Evolutionary conservation across 2,329 filamentous ascomycete genomes (phyloP).

Genomic region (Cercospora canescens): DNA sequence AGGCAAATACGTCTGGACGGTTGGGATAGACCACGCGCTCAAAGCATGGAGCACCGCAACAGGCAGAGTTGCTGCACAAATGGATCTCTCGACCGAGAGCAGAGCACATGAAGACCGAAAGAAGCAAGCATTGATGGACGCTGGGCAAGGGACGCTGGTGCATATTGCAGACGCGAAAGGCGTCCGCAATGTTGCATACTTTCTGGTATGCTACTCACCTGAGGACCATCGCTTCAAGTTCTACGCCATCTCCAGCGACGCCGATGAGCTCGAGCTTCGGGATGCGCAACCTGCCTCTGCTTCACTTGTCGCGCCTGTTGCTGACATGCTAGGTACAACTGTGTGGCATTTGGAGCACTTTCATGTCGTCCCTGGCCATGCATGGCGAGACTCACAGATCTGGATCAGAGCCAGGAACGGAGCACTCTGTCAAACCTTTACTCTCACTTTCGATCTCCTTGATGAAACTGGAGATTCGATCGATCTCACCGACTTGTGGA

Average conservation of each 20-base stretch:
- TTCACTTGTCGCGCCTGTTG: conserved; percentile 61
- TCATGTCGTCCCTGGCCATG: conserved; percentile 40
- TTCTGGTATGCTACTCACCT: conserved; percentile 82
- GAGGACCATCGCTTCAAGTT: conserved; percentile 93
- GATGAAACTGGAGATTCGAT: conserved; percentile 51
- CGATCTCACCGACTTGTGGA: conserved; percentile 71
- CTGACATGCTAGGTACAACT: conserved; percentile 52
- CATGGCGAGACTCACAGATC: conserved; percentile 43
- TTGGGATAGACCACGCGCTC: conserved; percentile 85
- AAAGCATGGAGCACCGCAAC: conserved; percentile 87
- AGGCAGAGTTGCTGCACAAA: conserved; percentile 73
- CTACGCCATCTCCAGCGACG: conserved; percentile 66
- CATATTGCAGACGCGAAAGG: conserved; percentile 56
- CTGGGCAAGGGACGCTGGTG: conserved; percentile 74
- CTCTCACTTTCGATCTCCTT: conserved; percentile 72
- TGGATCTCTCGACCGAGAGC: conserved; percentile 71
- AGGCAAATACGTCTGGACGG: conserved; percentile 65
- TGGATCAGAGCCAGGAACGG: conserved; percentile 58
- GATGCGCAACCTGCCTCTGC: conserved; percentile 58
- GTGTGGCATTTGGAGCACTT: conserved; percentile 54
- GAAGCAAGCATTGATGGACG: conserved; percentile 66
- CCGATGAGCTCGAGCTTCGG: conserved; percentile 13
- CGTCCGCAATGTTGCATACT: conserved; percentile 43
- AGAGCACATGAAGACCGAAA: conserved; percentile 41
- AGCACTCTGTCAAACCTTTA: conserved; percentile 61